These are phyloP conservation scores for Chlorella sp. DNA, from an alignment of 139 green algal genomes.

Conservation along the genomic window DNA sequence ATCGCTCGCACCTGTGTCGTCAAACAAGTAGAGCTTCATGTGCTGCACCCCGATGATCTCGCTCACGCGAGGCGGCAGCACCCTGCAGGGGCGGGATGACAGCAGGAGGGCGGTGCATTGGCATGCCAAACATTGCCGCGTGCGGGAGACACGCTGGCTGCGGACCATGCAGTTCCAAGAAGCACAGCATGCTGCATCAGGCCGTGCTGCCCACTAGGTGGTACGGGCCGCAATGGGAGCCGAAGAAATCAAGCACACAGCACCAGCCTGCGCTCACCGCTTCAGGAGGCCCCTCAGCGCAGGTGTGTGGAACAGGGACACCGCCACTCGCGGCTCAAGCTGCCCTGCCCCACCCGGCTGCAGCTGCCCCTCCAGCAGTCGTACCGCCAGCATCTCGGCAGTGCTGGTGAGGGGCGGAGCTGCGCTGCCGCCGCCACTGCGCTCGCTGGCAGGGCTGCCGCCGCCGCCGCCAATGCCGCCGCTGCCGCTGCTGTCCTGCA, in stretches of 20 bases:
- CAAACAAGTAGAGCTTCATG: constrained; percentile 62
- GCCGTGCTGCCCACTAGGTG: no score
- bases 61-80: constrained; percentile 41
- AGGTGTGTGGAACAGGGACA: constrained; percentile 45
- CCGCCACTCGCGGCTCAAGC: not conserved
- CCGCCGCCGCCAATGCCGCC: not conserved
- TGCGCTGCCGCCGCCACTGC: not conserved
- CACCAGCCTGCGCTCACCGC: not conserved
- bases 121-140: no score
- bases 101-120: no score
- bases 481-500: not conserved
- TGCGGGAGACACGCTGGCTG: no score
- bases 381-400: constrained; percentile 29
- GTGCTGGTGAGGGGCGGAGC: constrained; percentile 23
- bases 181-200: no score
- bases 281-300: constrained; percentile 44
- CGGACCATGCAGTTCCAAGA: no score
- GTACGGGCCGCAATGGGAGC: no score
- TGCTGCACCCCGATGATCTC: constrained; percentile 54
- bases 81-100: not conserved
- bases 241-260: no score
- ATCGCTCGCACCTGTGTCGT: constrained; percentile 50
- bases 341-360: not conserved
- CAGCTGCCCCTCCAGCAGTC: constrained; percentile 16
- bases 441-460: not conserved